Conservation (phyloP, 2,329 filamentous ascomycete genomes). For the Phialophora macrospora region DNA sequence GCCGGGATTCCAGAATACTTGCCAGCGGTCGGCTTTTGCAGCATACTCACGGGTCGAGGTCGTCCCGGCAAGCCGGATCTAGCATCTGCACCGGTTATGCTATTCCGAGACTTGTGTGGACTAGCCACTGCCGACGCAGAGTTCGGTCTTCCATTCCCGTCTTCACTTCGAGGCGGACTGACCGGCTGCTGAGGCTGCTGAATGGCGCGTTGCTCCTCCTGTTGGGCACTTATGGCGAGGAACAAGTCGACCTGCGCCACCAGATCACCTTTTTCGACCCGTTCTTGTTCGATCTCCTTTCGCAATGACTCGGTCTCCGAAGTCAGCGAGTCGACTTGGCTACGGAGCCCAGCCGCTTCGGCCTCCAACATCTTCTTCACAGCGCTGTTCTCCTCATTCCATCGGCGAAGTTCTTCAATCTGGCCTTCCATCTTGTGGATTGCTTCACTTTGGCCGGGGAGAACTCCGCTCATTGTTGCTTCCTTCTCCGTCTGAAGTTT, state of each 20-base stretch:
- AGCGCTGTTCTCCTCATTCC: slow-evolving; percentile 67
- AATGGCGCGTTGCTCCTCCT: slow-evolving; percentile 37
- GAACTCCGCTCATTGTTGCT: slow-evolving; percentile 64
- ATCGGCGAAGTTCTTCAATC: slow-evolving; percentile 45
- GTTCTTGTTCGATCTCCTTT: slow-evolving; percentile 61
- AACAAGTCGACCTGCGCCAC: slow-evolving; percentile 56
- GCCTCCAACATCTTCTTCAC: slow-evolving; percentile 73
- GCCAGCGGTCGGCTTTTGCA: slow-evolving; percentile 35
- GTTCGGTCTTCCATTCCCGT: slow-evolving; percentile 33
- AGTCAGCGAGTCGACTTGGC: slow-evolving; percentile 72
- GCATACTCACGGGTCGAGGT: slow-evolving; percentile 38
- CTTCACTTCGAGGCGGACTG: slow-evolving; percentile 39
- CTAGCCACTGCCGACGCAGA: slow-evolving; percentile 30
- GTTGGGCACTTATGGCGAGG: slow-evolving; percentile 48
- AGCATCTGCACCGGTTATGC: slow-evolving; percentile 26
- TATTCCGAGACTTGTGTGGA: slow-evolving; percentile 36
- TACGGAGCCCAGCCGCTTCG: slow-evolving; percentile 73
- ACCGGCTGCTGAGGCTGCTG: slow-evolving; percentile 35
- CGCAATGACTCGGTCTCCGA: slow-evolving; percentile 69
- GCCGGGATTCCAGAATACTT: slow-evolving; percentile 39
- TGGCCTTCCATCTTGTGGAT: slow-evolving; percentile 53
- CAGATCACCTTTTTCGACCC: slow-evolving; percentile 54
- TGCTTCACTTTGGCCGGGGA: slow-evolving; percentile 40
- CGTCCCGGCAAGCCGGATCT: slow-evolving; percentile 20
- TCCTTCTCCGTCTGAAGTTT: slow-evolving; percentile 70